Conservation (phyloP, 164 flowering plant genomes). For the Hamamelis virginiana region DNA sequence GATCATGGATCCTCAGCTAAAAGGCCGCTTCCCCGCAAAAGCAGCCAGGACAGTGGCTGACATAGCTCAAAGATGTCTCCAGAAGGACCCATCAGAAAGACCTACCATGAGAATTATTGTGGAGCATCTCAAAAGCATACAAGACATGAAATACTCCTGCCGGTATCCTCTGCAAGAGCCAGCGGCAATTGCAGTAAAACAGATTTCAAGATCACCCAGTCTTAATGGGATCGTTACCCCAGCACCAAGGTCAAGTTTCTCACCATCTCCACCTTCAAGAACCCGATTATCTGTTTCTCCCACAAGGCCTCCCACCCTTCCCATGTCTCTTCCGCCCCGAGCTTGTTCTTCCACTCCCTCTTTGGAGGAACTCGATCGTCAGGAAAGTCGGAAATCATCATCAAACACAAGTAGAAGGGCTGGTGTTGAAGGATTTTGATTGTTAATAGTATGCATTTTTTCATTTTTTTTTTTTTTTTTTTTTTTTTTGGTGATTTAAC, state of each 20-base stretch:
- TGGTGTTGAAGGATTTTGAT: constrained; percentile 81
- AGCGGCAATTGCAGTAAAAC: constrained; percentile 44
- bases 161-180: constrained; percentile 91
- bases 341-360: constrained; percentile 60
- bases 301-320: constrained; percentile 26
- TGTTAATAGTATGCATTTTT: constrained; percentile 43
- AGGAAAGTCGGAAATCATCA: constrained; percentile 55
- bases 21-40: constrained; percentile 76
- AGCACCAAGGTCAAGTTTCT: constrained; percentile 49
- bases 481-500: constrained; percentile 21
- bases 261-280: constrained; percentile 64
- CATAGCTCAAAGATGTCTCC: constrained; percentile 78
- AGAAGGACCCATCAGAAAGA: constrained; percentile 79
- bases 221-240: constrained; percentile 57
- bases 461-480: constrained; percentile 12
- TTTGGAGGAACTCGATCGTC: constrained; percentile 49
- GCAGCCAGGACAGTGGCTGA: constrained; percentile 83
- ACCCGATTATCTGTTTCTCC: constrained; percentile 45
- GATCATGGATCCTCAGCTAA: constrained; percentile 90
- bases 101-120: constrained; percentile 89
- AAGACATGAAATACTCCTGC: constrained; percentile 71
- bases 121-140: constrained; percentile 68
- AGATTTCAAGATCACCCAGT: constrained; percentile 76
- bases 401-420: constrained; percentile 45
- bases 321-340: constrained; percentile 48